Base-by-base conservation (phyloP, 345 rosid genomes). In the Noccaea caerulescens region DNA sequence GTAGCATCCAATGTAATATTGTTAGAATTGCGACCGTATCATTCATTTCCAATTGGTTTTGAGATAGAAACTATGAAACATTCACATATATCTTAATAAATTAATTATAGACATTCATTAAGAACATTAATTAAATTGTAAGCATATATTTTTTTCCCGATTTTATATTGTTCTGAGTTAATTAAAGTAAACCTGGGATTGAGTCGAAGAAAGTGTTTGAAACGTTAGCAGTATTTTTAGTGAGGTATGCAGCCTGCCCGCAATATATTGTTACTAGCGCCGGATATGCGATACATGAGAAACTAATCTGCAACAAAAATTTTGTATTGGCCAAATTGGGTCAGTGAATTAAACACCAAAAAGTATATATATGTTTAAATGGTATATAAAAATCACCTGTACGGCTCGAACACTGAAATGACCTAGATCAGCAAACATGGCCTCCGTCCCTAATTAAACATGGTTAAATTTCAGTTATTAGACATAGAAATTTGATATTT, bases 361-460 rank as follows among this genome's bases (percentile, higher is more conserved):
- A 4, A 0, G 8, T 20, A 2, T 6, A 1, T 30, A 61, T 44
- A 3, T 27, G 38, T 54, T n/a, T 7, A 7, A 2, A 37, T 37
- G 39, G 59, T n/a, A 32, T 32, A 55, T 56, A 4, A 57, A 63
- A 50, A 49, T 59, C 5, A 90, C 92, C 72, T 88, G 92, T 27
- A 89, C 71, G 25, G 96, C 88, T 51, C 61, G 82, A n/a, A 89
- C 86, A 54, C 58, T 84, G 80, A 92, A 92, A 76, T 92, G 96
- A 12, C 92, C 96, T 7, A 92, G 73, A 80, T 92, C 96, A 65
- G 95, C 95, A 71, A 90, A 90, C 90, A 90, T 86, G 13, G 96
- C 98, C 54, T 92, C 98, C 1, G 95, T 78, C 2, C 97, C 96
- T 84, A 63, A 42, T n/a, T 66, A 9, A 46, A 25, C 42, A 63